Evolutionary conservation across 2,329 filamentous ascomycete species (phyloP), one percentile per base, ranked within the genome.

Genomic region (Arthrocladium fulminans): DNA sequence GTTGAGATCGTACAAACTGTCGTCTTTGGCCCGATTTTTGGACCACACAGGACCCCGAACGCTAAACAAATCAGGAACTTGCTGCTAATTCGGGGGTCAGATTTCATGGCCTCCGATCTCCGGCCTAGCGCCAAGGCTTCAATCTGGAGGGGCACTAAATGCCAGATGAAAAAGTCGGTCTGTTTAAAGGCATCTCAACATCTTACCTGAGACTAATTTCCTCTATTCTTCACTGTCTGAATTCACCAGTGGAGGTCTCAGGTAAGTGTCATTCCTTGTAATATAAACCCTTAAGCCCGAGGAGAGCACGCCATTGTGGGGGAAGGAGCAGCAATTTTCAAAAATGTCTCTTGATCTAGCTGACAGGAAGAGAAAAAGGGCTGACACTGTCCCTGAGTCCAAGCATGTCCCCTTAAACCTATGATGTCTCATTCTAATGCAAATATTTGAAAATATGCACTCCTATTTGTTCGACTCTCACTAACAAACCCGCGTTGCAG

Each of bases 61-160:
- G 32, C 32, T 35, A 35, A n/a, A 7, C 32, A 8, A 7, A 8
- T 35, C n/a, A n/a, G n/a, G 6, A 15, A 7, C 5, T 15, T 5
- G 32, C 32, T 35, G 32, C 32, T 35, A 35, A 35, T 35, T 35
- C 32, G 17, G 32, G 32, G 32, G 13, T 35, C 13, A 35, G 6
- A 9, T 35, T 9, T 35, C 32, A 35, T 9, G 32, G 32, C 32
- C 32, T 45, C 42, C 42, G 42, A 35, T 45, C 27, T 47, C 44
- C 44, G 44, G 44, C 10, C 32, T 47, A 47, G 43, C 43, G 44
- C 44, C 44, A 47, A 47, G 44, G 10, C 22, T 15, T 22, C n/a
- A 37, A 23, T 24, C 29, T 10, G 43, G 32, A 47, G 44, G 23
- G 44, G 34, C 44, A 47, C 42, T 47, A 39, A 38, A 38, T 38